Percentiles rank a stretch among this genome's conserved stretches.
Conservation (phyloP, 805 yeast species). For the Tetrapisispora nanseiensis region DNA sequence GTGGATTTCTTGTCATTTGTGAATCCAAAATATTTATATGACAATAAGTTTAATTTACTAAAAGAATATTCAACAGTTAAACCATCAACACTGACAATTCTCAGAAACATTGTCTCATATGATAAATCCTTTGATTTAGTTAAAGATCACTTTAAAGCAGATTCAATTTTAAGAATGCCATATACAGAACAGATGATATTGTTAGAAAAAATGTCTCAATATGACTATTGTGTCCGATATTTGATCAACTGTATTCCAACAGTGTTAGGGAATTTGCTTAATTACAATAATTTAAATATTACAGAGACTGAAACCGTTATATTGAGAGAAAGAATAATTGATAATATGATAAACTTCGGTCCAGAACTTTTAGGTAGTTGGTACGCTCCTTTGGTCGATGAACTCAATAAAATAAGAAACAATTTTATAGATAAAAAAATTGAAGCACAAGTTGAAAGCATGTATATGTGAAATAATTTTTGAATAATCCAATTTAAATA, state of each 20-base stretch:
- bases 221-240: conserved; percentile 11
- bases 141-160: conserved; percentile 13
- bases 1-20: conserved; percentile 21
- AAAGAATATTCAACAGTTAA: conserved; percentile 7
- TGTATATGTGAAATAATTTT: conserved; percentile 6
- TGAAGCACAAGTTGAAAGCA: conserved; percentile 7
- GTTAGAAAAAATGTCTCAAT: conserved; percentile 18
- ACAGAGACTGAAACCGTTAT: conserved; percentile 21
- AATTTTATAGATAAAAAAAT: not conserved
- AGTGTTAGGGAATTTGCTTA: conserved; percentile 20
- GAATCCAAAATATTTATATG: conserved; percentile 21
- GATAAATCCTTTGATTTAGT: conserved; percentile 15
- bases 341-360: conserved; percentile 15
- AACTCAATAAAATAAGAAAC: conserved; percentile 6
- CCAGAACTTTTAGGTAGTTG: conserved; percentile 15
- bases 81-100: conserved; percentile 15
- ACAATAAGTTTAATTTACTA: conserved; percentile 9
- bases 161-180: conserved; percentile 18
- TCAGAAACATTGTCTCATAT: conserved; percentile 19
- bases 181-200: conserved; percentile 27
- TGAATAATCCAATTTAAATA: too few species aligned
- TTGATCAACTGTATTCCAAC: conserved; percentile 15
- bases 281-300: conserved; percentile 11
- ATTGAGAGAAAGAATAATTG: conserved; percentile 16
- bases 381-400: conserved; percentile 17